A percentile compares a stretch with the other conserved stretches of the same genome.
Conservation (phyloP, 495 filamentous ascomycete genomes). For the Venustampulla echinocandica region DNA sequence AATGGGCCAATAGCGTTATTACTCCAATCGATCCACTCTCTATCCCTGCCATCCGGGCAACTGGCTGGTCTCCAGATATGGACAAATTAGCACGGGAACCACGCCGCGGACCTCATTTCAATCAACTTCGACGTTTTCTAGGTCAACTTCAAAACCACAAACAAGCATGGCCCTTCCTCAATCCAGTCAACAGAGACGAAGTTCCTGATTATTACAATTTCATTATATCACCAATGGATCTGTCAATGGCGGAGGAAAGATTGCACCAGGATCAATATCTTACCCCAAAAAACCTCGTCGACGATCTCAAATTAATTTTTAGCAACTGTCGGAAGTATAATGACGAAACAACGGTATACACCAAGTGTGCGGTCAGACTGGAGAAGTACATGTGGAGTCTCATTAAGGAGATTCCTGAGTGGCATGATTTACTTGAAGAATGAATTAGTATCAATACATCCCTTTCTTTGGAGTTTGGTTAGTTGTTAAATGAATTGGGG, state of each 20-base stretch:
- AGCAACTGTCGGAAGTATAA: conserved; percentile 95
- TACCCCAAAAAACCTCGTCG: conserved; percentile 85
- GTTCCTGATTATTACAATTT: conserved; percentile 97
- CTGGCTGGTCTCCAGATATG: conserved; percentile 96
- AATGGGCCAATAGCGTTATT: conserved; percentile 63
- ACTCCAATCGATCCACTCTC: conserved; percentile 69
- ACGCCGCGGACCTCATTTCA: conserved; percentile 97
- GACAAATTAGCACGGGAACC: conserved; percentile 91
- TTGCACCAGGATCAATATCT: conserved; percentile 88
- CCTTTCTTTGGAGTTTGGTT: too few species aligned
- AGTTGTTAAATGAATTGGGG: too few species aligned
- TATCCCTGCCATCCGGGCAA: conserved; percentile 75
- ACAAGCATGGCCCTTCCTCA: conserved; percentile 85
- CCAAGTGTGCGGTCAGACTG: conserved; percentile 88
- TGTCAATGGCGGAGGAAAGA: conserved; percentile 91
- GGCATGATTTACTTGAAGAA: conserved; percentile 48
- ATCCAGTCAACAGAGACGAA: conserved; percentile 90
- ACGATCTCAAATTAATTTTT: conserved; percentile 84
- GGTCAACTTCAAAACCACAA: conserved; percentile 92
- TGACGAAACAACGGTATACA: conserved; percentile 88
- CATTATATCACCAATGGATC: conserved; percentile 96
- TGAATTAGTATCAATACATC: too few species aligned
- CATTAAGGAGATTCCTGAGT: conserved; percentile 89
- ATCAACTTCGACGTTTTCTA: conserved; percentile 81
- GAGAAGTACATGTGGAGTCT: conserved; percentile 97